These are phyloP conservation scores for Blastocystis sp. DNA, from an alignment of 352 stramenopile species.

Conservation along the genomic window DNA sequence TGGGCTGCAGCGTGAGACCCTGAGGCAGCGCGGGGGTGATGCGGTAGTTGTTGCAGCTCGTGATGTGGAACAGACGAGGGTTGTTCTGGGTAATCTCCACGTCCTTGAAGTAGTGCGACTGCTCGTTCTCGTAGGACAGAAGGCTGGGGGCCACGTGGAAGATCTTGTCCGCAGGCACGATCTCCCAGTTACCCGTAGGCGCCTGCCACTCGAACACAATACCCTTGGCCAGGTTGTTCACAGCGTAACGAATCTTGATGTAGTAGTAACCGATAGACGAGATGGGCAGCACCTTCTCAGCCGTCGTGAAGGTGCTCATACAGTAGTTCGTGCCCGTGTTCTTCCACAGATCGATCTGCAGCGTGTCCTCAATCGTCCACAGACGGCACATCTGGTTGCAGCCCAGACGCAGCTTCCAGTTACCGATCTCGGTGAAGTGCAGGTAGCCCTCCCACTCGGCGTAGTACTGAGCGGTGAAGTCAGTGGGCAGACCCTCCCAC, in stretches of 20 bases:
- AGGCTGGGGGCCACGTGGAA: conserved; percentile 48
- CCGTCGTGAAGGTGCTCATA: too few relatives aligned
- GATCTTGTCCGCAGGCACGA: conserved; percentile 49
- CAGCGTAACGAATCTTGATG: conserved; percentile 26
- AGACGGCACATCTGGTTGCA: conserved; percentile 50
- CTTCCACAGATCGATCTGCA: conserved; percentile 36
- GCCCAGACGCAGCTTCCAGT: conserved; percentile 38
- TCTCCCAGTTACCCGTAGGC: conserved; percentile 29
- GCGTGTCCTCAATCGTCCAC: conserved; percentile 44
- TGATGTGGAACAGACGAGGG: conserved; percentile 41
- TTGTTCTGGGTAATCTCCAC: conserved; percentile 44
- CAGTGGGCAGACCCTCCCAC: conserved; percentile 36
- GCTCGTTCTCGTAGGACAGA: conserved; percentile 50
- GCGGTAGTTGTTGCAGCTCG: conserved; percentile 23
- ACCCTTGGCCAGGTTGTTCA: conserved; percentile 16
- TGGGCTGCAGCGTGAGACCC: background rate
- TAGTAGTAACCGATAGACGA: conserved; percentile 57
- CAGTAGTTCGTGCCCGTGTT: background rate
- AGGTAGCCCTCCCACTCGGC: conserved; percentile 58
- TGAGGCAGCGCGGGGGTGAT: conserved; percentile 4
- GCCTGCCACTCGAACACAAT: conserved; percentile 32
- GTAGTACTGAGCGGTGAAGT: conserved; percentile 52
- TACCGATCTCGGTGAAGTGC: conserved; percentile 48
- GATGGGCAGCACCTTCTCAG: background rate
- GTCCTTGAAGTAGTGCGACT: conserved; percentile 49